These are phyloP conservation scores for Aspergillus olivimuriae DNA, from an alignment of 495 filamentous ascomycete genomes.

Conservation along the genomic window DNA sequence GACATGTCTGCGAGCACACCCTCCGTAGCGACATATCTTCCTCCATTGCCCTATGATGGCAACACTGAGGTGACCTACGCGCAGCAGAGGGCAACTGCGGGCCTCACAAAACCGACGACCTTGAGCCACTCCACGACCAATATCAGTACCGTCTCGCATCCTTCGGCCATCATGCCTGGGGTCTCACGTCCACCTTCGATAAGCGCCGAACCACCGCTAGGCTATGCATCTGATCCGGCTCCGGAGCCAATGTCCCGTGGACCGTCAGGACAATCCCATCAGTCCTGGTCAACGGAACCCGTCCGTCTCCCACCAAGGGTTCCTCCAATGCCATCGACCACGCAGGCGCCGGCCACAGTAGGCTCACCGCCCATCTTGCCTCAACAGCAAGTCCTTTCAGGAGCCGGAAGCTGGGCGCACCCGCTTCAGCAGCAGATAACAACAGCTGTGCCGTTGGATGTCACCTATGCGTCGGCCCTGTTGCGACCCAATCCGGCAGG, in stretches of 20 bases:
- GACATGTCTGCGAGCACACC: conserved; percentile 29
- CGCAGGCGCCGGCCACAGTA: not conserved
- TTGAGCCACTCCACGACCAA: conserved; percentile 4
- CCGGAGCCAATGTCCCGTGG: conserved; percentile 28
- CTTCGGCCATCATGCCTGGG: conserved; percentile 38
- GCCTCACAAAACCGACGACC: not conserved
- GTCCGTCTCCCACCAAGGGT: conserved; percentile 23
- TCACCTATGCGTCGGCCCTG: conserved; percentile 11
- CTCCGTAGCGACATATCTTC: conserved; percentile 18
- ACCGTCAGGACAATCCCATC: conserved; percentile 28
- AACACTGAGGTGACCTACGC: conserved; percentile 22
- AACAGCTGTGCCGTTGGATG: conserved; percentile 21
- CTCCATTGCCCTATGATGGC: conserved; percentile 24
- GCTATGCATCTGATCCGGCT: conserved; percentile 22
- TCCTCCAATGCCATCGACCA: conserved; percentile 15
- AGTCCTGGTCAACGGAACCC: conserved; percentile 38
- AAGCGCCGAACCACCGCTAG: conserved; percentile 7
- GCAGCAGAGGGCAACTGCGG: conserved; percentile 6
- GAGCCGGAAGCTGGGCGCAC: conserved; percentile 18
- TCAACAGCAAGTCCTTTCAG: conserved; percentile 18
- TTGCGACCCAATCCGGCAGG: conserved; percentile 11
- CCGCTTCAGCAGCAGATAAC: conserved; percentile 6
- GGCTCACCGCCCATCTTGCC: conserved; percentile 5
- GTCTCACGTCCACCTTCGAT: conserved; percentile 20
- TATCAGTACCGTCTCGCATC: conserved; percentile 19